Evolutionary conservation across 2,329 filamentous ascomycete genomes (phyloP), one percentile per base, ranked within the genome.

Genomic region (Hirsutella minnesotensis): DNA sequence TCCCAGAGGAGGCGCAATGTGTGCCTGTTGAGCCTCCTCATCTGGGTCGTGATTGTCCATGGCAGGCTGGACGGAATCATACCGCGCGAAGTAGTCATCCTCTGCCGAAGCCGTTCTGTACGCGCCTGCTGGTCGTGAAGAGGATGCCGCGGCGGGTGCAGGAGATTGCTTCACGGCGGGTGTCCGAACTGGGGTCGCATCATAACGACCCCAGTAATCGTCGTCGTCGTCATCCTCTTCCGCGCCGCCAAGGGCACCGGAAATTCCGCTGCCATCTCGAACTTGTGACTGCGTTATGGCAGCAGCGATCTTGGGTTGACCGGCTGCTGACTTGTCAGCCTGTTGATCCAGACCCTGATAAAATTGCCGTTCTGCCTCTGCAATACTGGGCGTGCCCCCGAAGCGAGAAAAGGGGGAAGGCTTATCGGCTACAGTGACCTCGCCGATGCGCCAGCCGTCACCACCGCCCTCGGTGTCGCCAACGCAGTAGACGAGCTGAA

Each of bases 21-120:
- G 53, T 37, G 58, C 53, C 41, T 49, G 49, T 38, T 51, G 51
- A 2, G 53, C 64, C 44, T 69, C 79, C 62, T 87, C 83, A 52
- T 87, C 82, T n/a, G 84, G 84, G 50, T 89, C 84, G 57, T 89
- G 79, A 44, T 77, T 78, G 60, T 90, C 86, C 69, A 90, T 78
- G 27, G 84, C 84, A 3, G 85, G 83, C 57, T 90, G 85, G 9
- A 90, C 83, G 48, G 76, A 69, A 52, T 83, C 80, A 58, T 92
- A 90, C 56, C 82, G 79, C 16, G 81, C 77, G 59, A 78, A 90
- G 60, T 90, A 90, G 36, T 79, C 79, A 38, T 82, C 76, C 47
- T 89, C 84, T 8, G 67, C 65, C 9, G 61, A 48, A 31, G 41
- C 51, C 19, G 43, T 24, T 35, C 52, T 50, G 42, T 53, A 53